Conservation (phyloP, 495 filamentous ascomycete genomes). For the Penicillium ucsense region DNA sequence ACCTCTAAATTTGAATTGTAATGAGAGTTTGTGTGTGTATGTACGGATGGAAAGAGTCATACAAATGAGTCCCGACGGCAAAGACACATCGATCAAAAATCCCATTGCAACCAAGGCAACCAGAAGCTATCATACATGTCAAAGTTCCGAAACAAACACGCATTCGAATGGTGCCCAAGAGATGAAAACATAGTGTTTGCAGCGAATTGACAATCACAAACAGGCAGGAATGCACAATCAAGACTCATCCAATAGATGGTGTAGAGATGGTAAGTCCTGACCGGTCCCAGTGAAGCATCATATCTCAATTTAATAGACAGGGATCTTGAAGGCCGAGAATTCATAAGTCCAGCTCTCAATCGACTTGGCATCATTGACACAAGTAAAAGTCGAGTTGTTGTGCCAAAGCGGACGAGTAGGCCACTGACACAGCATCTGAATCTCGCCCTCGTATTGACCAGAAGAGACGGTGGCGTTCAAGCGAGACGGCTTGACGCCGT, state of each 20-base stretch:
- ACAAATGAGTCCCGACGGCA: no score
- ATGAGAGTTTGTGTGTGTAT: no score
- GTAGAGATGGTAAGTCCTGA: neutral
- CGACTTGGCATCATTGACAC: slow-evolving; percentile 34
- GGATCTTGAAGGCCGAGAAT: slow-evolving; percentile 20
- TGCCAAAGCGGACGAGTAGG: slow-evolving; percentile 36
- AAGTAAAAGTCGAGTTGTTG: slow-evolving; percentile 26
- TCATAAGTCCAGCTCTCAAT: slow-evolving; percentile 31
- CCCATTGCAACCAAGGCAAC: no score
- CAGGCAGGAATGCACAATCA: neutral
- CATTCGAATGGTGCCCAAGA: neutral
- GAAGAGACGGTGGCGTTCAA: slow-evolving; percentile 30
- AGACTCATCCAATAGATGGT: neutral
- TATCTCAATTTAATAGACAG: slow-evolving; percentile 13
- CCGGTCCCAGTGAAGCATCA: neutral
- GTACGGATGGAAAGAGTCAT: no score
- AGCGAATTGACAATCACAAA: neutral
- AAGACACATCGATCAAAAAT: no score
- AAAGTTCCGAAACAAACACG: neutral
- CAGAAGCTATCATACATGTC: no score
- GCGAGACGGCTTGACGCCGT: slow-evolving; percentile 30
- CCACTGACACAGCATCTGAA: slow-evolving; percentile 38
- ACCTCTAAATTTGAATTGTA: no score
- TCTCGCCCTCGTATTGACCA: slow-evolving; percentile 26
- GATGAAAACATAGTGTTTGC: neutral